Percentiles rank a stretch among this genome's conserved stretches.
phyloP scores from a whole-genome alignment of 2,329 filamentous ascomycete species.

The Ceratocystis diversiconidia region DNA sequence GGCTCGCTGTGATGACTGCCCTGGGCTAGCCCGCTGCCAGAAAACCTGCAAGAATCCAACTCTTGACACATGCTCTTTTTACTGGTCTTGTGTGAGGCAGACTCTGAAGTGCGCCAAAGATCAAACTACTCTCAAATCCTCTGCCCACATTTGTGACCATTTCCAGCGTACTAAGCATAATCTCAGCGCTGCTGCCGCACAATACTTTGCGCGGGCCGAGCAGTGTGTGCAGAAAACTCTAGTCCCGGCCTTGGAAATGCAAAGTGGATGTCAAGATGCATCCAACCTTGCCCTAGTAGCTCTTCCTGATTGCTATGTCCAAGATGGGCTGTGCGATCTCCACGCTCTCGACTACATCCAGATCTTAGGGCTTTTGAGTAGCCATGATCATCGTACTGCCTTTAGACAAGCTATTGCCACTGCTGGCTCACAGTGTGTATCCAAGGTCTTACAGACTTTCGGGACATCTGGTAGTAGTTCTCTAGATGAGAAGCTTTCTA shows the following conservation, averaged over 20 bases:
- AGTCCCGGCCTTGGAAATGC: conserved; percentile 1
- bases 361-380: conserved; percentile 11
- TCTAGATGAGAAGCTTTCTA: background rate
- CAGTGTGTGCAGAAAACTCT: conserved; percentile 11
- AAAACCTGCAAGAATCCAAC: background rate
- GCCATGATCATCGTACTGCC: conserved; percentile 12
- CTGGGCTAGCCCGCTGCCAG: conserved; percentile 15
- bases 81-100: conserved; percentile 14
- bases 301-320: conserved; percentile 8
- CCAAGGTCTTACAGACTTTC: conserved; percentile 6
- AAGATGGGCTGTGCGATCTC: conserved; percentile 11
- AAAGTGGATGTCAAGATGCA: conserved; percentile 4
- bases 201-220: conserved; percentile 11
- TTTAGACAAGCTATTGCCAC: conserved; percentile 9
- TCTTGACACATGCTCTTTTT: conserved; percentile 11
- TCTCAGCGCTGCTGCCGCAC: background rate
- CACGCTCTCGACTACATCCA: conserved; percentile 8
- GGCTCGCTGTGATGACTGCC: conserved; percentile 12
- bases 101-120: background rate
- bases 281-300: conserved; percentile 4
- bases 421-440: background rate
- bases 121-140: conserved; percentile 2
- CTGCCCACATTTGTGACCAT: conserved; percentile 11
- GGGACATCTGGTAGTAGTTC: background rate
- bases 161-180: conserved; percentile 8